These are phyloP conservation scores for Jatropha curcas DNA, from an alignment of 345 rosid species.

Conservation along the genomic window DNA sequence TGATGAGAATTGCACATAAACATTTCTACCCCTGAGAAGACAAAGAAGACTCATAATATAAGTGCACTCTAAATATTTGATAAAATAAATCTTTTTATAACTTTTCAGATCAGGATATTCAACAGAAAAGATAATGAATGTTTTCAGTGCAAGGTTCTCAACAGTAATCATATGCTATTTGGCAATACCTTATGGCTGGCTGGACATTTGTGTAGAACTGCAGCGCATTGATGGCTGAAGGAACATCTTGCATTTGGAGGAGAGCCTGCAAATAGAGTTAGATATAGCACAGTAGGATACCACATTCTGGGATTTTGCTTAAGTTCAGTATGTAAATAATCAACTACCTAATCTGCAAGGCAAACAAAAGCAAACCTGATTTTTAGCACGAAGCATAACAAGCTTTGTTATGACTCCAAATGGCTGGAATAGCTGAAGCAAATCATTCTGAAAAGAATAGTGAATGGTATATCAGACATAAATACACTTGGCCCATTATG, in stretches of 20 bases:
- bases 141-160: background rate
- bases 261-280: constrained; percentile 67
- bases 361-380: constrained; percentile 58
- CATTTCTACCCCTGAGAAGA: constrained; percentile 83
- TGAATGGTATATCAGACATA: constrained; percentile 10
- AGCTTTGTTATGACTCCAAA: constrained; percentile 97
- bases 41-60: background rate
- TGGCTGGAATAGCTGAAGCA: constrained; percentile 96
- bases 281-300: constrained; percentile 10
- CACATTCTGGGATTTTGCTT: background rate
- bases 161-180: background rate
- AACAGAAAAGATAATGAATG: background rate
- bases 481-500: background rate
- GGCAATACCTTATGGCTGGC: constrained; percentile 74
- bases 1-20: constrained; percentile 95
- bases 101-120: background rate
- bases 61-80: background rate
- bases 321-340: constrained; percentile 10
- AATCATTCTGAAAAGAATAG: constrained; percentile 66
- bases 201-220: constrained; percentile 81
- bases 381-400: constrained; percentile 98
- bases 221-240: constrained; percentile 80
- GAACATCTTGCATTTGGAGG: constrained; percentile 94
- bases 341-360: background rate
- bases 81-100: background rate